Percentiles rank a stretch among this genome's conserved stretches.
Evolutionary conservation across 768 basidiomycete genomes (phyloP).

Genomic region (Tricholomella constricta): DNA sequence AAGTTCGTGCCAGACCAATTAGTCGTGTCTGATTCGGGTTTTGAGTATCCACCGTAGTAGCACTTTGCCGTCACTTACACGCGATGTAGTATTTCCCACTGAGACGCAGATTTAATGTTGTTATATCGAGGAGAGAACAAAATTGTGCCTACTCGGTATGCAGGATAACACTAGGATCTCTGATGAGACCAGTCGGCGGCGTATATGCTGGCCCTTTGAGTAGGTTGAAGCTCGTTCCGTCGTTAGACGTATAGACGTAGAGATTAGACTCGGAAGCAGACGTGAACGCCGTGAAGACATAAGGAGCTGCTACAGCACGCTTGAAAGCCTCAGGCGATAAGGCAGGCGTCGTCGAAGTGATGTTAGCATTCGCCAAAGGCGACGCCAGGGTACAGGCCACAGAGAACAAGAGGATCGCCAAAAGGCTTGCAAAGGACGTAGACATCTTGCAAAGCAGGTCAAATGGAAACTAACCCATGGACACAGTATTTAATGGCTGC

Average conservation of each 20-base stretch:
- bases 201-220: slow-evolving; percentile 37
- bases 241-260: slow-evolving; percentile 35
- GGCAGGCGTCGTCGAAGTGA: slow-evolving; percentile 25
- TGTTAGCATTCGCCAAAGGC: slow-evolving; percentile 6
- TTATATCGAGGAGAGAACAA: neutral
- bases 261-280: slow-evolving; percentile 36
- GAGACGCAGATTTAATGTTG: neutral
- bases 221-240: slow-evolving; percentile 31
- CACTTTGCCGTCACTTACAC: slow-evolving; percentile 19
- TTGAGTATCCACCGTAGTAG: neutral
- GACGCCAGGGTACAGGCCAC: slow-evolving; percentile 5
- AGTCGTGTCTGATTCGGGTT: slow-evolving; percentile 28
- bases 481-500: neutral
- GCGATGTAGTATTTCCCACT: slow-evolving; percentile 38
- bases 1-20: slow-evolving; percentile 37
- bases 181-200: slow-evolving; percentile 35
- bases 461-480: neutral
- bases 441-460: neutral
- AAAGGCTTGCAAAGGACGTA: neutral
- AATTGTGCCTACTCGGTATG: slow-evolving; percentile 31
- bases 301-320: slow-evolving; percentile 30
- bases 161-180: slow-evolving; percentile 36
- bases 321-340: slow-evolving; percentile 31
- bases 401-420: neutral
- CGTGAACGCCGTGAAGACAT: slow-evolving; percentile 38